These are phyloP conservation scores for Ramaria rubella DNA, from an alignment of 768 basidiomycete genomes.

Conservation along the genomic window DNA sequence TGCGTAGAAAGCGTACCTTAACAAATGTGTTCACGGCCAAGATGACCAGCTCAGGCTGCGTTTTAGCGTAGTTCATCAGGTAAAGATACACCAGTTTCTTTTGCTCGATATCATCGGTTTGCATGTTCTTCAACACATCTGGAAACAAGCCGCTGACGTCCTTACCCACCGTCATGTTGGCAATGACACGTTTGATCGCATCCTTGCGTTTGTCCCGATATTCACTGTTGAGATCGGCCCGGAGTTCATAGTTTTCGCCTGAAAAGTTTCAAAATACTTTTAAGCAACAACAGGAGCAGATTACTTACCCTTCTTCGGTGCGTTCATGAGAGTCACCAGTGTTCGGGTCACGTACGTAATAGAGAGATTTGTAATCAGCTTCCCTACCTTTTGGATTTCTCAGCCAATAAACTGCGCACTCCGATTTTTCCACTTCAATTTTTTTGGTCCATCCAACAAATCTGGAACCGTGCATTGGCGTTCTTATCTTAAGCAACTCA, in stretches of 20 bases:
- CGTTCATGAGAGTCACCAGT: slow-evolving; percentile 14
- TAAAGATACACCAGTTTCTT: slow-evolving; percentile 99
- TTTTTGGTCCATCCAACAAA: no score
- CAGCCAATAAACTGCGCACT: neutral
- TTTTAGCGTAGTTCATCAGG: slow-evolving; percentile 99
- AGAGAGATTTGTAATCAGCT: neutral
- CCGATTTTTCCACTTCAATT: no score
- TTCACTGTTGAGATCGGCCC: slow-evolving; percentile 94
- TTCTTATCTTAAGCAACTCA: no score
- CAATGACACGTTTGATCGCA: slow-evolving; percentile 96
- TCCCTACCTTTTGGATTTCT: neutral
- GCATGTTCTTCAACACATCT: slow-evolving; percentile 99
- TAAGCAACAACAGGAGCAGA: neutral
- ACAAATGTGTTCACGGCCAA: slow-evolving; percentile 99
- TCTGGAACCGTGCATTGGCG: no score
- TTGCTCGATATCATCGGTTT: slow-evolving; percentile 98
- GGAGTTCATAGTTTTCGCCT: slow-evolving; percentile 97
- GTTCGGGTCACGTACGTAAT: neutral
- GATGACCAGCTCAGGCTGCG: slow-evolving; percentile 97
- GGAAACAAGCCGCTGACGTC: slow-evolving; percentile 95
- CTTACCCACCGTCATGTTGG: slow-evolving; percentile 99
- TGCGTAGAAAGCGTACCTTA: slow-evolving; percentile 28
- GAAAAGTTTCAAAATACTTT: slow-evolving; percentile 28
- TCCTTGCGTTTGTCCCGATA: slow-evolving; percentile 94
- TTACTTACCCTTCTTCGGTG: slow-evolving; percentile 23